A percentile compares a stretch with the other conserved stretches of the same genome.
Conservation (phyloP, 2,329 filamentous ascomycete species). For the Fusarium nematophilum region DNA sequence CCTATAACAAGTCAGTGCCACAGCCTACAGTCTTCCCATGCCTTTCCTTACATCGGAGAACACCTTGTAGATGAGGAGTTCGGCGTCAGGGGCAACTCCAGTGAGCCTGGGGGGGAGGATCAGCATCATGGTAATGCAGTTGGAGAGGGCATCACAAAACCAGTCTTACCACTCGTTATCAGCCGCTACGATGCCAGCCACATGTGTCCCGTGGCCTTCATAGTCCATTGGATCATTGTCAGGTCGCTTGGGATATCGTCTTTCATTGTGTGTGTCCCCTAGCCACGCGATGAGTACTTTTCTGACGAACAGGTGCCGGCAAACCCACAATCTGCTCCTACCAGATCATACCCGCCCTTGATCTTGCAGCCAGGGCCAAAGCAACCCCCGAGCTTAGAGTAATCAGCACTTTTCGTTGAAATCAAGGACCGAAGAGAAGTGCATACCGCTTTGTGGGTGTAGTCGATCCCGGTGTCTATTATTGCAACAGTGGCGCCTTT, state of each 20-base stretch:
- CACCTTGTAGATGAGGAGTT: conserved; percentile 57
- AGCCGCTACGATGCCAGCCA: conserved; percentile 62
- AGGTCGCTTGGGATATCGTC: conserved; percentile 45
- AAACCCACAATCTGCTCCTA: conserved; percentile 48
- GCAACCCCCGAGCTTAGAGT: conserved; percentile 51
- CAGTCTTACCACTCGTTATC: conserved; percentile 49
- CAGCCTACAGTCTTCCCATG: not conserved
- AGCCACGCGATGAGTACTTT: conserved; percentile 14
- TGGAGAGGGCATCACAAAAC: not conserved
- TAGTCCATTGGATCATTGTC: conserved; percentile 51
- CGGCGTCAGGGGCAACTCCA: conserved; percentile 59
- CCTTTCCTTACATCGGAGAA: conserved; percentile 50
- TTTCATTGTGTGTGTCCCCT: conserved; percentile 48
- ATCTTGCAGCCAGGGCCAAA: conserved; percentile 54
- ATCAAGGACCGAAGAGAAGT: not conserved
- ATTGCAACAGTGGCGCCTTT: conserved; percentile 53
- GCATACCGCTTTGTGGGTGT: conserved; percentile 52
- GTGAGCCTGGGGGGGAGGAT: conserved; percentile 47
- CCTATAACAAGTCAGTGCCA: conserved; percentile 19
- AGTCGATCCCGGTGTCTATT: conserved; percentile 55
- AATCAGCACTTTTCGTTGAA: conserved; percentile 5
- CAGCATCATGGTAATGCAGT: not conserved
- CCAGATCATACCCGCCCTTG: conserved; percentile 53
- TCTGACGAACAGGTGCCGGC: not conserved
- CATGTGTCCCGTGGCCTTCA: conserved; percentile 53